Base-by-base conservation (phyloP, 768 basidiomycete genomes). In the Phaeotremella skinneri region DNA sequence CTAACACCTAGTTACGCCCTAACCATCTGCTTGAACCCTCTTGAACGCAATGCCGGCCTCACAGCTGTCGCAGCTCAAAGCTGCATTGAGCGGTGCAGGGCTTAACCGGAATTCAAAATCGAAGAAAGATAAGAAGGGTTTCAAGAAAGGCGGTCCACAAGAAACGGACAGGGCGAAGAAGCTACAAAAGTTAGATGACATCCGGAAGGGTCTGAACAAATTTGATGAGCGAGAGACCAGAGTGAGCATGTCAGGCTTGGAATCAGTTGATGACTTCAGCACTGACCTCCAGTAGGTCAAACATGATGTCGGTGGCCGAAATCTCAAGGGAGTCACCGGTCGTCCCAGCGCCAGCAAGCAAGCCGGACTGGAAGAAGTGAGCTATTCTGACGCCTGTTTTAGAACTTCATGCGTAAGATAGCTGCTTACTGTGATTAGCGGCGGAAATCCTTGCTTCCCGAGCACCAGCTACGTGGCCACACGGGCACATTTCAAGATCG, bases 171-270 rank as follows among this genome's bases (percentile, higher is more conserved):
- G 72, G 25, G 63, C 66, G 13, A 90, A 89, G 77, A 85, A 83
- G 62, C 84, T 88, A 0, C 84, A 86, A 4, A 89, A 84, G 69
- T 83, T 97, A 41, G 84, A 85, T 52, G 87, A 88, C 72, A 93
- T 98, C 61, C 85, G 90, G 63, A 83, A 85, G 68, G 85, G 83
- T 66, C 81, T 97, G 70, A 98, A 96, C 79, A 89, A 91, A 20
- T 99, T 99, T 76, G 94, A 99, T 76, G 82, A 86, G 69, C 89
- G 91, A 66, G 88, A 92, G 72, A 93, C 89, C 6, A 90, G 88
- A 76, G 82, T 90, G 41, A 91, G 79, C 49, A 20, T 7, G 34
- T 17, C 34, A 7, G 4, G 16, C 25, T 17, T 27, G 25, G 54
- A 50, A 14, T 59, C 52, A 13, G 17, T 7, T 7, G 34, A 37